phyloP scores from a whole-genome alignment of 352 stramenopile genomes.

The Saprolegnia parasitica region DNA sequence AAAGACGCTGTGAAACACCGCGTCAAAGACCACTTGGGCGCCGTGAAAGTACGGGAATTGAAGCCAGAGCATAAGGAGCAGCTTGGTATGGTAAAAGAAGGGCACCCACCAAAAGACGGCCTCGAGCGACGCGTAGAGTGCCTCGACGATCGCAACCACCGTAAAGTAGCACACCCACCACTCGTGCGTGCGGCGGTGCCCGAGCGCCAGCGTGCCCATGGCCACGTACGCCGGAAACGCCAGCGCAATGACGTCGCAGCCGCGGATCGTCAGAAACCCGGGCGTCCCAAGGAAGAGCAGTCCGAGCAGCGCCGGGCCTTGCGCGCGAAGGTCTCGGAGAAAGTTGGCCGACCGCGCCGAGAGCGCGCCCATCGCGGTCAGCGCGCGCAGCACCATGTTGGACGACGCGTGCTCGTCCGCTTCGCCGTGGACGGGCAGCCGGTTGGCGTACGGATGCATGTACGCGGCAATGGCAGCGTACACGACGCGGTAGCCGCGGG shows the following conservation, averaged over 20 bases:
- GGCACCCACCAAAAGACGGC: constrained; percentile 68
- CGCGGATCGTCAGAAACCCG: constrained; percentile 71
- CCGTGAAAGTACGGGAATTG: constrained; percentile 89
- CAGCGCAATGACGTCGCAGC: constrained; percentile 67
- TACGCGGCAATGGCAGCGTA: constrained; percentile 64
- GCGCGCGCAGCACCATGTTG: constrained; percentile 62
- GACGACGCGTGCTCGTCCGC: constrained; percentile 36
- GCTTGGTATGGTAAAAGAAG: constrained; percentile 82
- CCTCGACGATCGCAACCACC: constrained; percentile 63
- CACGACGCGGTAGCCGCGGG: constrained; percentile 59
- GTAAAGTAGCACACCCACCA: constrained; percentile 85
- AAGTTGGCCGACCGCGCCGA: constrained; percentile 62
- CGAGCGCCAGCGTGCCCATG: constrained; percentile 58
- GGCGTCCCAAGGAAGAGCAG: constrained; percentile 84
- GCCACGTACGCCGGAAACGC: constrained; percentile 79
- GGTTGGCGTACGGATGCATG: constrained; percentile 71
- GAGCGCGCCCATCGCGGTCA: constrained; percentile 61
- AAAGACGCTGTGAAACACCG: constrained; percentile 68
- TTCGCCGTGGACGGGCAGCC: constrained; percentile 40
- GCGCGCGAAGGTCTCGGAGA: constrained; percentile 70
- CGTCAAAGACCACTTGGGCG: constrained; percentile 75
- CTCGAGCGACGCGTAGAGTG: constrained; percentile 53
- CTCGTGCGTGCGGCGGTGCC: constrained; percentile 75
- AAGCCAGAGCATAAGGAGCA: constrained; percentile 82
- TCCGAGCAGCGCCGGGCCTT: constrained; percentile 65